Evolutionary conservation across 352 stramenopile genomes (phyloP), one percentile per base, ranked within the genome.

Genomic region (Pythium utonaiense): DNA sequence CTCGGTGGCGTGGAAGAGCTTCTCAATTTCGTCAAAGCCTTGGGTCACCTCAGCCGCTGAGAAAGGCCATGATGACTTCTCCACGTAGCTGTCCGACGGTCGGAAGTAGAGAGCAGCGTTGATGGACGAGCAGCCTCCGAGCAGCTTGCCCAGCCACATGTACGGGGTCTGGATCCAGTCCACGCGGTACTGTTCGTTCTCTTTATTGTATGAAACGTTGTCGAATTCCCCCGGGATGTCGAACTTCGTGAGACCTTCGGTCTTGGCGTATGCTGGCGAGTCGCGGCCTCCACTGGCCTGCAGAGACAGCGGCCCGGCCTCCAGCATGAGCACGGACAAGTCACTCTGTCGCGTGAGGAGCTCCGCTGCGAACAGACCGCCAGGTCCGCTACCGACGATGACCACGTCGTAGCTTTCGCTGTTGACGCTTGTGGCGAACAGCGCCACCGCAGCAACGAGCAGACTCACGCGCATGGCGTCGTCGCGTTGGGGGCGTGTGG

Each of bases 21-120:
- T 53, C 70, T 96, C 19, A 44, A 78, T 14, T 27, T 70, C 16
- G 66, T 88, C 5, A 9, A 33, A 33, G 9, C 28, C 9, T 9
- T 33, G 28, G 28, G 28, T 33, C 28, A 33, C 28, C 9, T 33
- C 5, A 10, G 28, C 28, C 28, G 28, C 28, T 33, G 28, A 33
- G 28, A 33, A 33, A 33, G 2, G 53, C 52, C 12, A 36, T 62
- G n/a, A 48, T 10, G 60, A 27, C 25, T 22, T 61, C 53, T 36
- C 66, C 25, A 51, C 21, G 44, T 57, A 88, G 6, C 64, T 57
- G 49, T 86, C 70, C 0, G 78, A 66, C 1, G 76, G 74, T 21
- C 83, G 78, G 53, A 95, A 83, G 71, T 93, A 94, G 7, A 96
- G 75, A 60, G 88, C 86, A 31, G 66, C 84, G 61, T 97, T 96